Evolutionary conservation across 805 yeast genomes (phyloP).

Genomic region (Candida morakotiae): DNA sequence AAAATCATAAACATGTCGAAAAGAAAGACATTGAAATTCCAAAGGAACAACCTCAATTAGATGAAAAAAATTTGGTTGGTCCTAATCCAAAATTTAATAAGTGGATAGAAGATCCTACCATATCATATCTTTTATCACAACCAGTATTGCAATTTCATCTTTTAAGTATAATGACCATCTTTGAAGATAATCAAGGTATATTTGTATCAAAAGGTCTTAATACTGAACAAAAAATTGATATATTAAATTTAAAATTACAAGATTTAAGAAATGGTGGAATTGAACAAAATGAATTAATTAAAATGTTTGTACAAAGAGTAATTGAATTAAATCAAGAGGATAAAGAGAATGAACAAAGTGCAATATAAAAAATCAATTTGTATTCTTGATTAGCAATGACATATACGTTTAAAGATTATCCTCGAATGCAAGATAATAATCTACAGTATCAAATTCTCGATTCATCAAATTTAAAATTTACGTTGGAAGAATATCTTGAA

Average conservation of each 20-base stretch:
- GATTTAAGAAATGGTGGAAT: constrained; percentile 60
- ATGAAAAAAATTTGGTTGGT: constrained; percentile 14
- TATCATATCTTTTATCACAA: constrained; percentile 44
- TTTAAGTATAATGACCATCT: constrained; percentile 41
- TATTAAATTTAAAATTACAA: constrained; percentile 58
- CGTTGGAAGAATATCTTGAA: too few relatives aligned
- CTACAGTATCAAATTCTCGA: too few relatives aligned
- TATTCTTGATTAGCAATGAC: too few relatives aligned
- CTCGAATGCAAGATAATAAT: too few relatives aligned
- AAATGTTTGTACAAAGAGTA: constrained; percentile 57
- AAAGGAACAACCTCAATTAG: constrained; percentile 1
- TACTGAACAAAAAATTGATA: constrained; percentile 50
- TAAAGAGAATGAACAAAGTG: too few relatives aligned
- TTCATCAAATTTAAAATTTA: too few relatives aligned
- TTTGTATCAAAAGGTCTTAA: constrained; percentile 45
- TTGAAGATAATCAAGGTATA: constrained; percentile 34
- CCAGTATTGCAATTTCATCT: constrained; percentile 58
- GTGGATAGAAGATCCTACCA: constrained; percentile 37
- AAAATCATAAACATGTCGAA: constrained; percentile 21
- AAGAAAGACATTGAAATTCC: background rate
- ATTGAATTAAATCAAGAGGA: constrained; percentile 15
- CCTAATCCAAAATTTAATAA: constrained; percentile 13
- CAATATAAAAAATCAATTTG: too few relatives aligned
- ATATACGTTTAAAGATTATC: too few relatives aligned
- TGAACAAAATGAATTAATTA: constrained; percentile 64